Evolutionary conservation across 2,329 filamentous ascomycete genomes (phyloP), one percentile per base, ranked within the genome.

Genomic region (Alternaria atra): DNA sequence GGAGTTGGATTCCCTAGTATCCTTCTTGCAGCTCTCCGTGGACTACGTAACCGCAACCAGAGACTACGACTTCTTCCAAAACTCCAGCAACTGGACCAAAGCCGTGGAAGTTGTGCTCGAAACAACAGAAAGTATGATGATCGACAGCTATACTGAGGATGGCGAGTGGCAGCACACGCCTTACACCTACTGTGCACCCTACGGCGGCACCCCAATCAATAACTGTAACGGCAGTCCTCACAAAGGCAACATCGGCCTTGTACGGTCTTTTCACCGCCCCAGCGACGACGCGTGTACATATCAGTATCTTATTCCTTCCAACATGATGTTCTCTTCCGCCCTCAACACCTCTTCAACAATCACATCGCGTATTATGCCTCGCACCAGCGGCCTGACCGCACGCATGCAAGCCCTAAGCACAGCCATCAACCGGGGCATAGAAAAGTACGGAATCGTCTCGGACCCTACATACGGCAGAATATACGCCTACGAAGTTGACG

Each of bases 281-380:
- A 80, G 78, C 23, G 83, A 85, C 63, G 83, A 85, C 60, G 73
- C 81, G 1, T 84, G 82, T 12, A 84, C 82, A 37, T 84, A 79
- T 60, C 82, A 84, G 63, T 80, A 82, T 57, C 78, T 85, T 44
- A 81, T 84, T 44, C 83, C 83, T 0, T 77, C 77, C 17, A 86
- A 85, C 56, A 93, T 93, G 90, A 91, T 92, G 90, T 89, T 93
- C 67, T 83, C 87, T 27, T 80, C 84, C 9, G 90, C 88, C 64
- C 84, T 93, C 9, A 82, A 82, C 32, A 80, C 82, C 0, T 80
- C 84, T 0, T 81, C 83, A 9, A 65, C 75, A 6, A 87, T 89
- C 73, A 85, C 86, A 80, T 78, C 75, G 17, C 75, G 75, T 27
- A 75, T 88, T 47, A 72, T 79, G 0, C 37, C 62, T 0, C 34